Conservation (phyloP, 1,139 yeast species). For the Debaryomyces subglobosus region DNA sequence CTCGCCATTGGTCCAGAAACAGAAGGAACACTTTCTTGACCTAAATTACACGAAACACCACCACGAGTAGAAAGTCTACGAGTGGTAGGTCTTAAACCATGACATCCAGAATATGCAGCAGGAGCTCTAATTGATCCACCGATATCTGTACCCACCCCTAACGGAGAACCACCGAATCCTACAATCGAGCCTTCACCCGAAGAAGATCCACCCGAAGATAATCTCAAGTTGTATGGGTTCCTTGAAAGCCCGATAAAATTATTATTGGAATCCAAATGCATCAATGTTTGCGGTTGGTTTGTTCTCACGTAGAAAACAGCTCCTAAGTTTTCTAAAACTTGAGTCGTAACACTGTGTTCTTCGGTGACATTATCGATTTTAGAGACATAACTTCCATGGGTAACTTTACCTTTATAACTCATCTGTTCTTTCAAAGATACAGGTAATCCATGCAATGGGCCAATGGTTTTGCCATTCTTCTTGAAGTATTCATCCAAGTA, state of each 20-base stretch:
- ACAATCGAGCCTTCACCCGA: conserved; percentile 79
- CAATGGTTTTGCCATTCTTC: conserved; percentile 60
- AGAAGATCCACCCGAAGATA: conserved; percentile 64
- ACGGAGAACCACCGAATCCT: conserved; percentile 62
- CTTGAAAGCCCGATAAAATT: conserved; percentile 42
- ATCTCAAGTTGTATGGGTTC: conserved; percentile 43
- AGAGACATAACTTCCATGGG: conserved; percentile 67
- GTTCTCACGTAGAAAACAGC: conserved; percentile 61
- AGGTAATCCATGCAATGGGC: conserved; percentile 83
- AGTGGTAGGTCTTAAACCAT: conserved; percentile 70
- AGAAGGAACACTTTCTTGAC: conserved; percentile 61
- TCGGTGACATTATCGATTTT: conserved; percentile 51
- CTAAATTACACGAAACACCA: conserved; percentile 56
- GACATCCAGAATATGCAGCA: conserved; percentile 69
- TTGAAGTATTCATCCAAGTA: conserved; percentile 42
- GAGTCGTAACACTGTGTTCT: conserved; percentile 53
- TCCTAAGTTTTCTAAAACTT: conserved; percentile 61
- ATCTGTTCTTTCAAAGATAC: conserved; percentile 76
- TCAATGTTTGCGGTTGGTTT: conserved; percentile 50
- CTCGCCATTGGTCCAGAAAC: conserved; percentile 68
- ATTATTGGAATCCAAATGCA: conserved; percentile 50
- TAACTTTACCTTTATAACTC: conserved; percentile 55
- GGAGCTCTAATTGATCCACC: conserved; percentile 82
- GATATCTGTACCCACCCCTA: conserved; percentile 78
- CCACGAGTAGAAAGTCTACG: conserved; percentile 59